Conservation (phyloP, 202 grass and related monocot species). For the Saccharum hybrid region DNA sequence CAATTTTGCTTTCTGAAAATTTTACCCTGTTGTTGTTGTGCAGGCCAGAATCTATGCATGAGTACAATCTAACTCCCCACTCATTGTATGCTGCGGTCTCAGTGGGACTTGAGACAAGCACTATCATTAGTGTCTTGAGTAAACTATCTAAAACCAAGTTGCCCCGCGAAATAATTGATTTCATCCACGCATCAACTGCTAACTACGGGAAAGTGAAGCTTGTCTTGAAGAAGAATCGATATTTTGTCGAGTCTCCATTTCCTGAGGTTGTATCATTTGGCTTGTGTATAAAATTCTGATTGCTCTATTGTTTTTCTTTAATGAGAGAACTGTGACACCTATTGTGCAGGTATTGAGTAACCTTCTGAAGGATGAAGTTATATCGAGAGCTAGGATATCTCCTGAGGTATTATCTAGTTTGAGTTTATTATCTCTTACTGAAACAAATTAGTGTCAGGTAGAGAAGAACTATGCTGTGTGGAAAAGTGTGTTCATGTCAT, state of each 20-base stretch:
- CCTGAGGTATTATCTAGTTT: slow-evolving; percentile 57
- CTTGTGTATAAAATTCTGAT: slow-evolving; percentile 17
- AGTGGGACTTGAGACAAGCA: slow-evolving; percentile 82
- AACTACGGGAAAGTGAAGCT: slow-evolving; percentile 99
- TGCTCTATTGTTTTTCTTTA: slow-evolving; percentile 16
- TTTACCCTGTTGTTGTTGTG: slow-evolving; percentile 34
- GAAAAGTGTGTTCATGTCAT: slow-evolving; percentile 14
- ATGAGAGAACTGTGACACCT: slow-evolving; percentile 4
- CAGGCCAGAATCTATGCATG: slow-evolving; percentile 93
- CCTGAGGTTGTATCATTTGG: slow-evolving; percentile 72
- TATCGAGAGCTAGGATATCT: slow-evolving; percentile 58
- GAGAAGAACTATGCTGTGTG: slow-evolving; percentile 25
- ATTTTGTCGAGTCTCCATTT: slow-evolving; percentile 88
- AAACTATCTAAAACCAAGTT: slow-evolving; percentile 96
- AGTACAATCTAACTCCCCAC: slow-evolving; percentile 97
- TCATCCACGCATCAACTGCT: slow-evolving; percentile 86
- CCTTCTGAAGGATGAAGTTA: slow-evolving; percentile 80
- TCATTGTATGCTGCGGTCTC: slow-evolving; percentile 95
- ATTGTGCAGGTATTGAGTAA: slow-evolving; percentile 72
- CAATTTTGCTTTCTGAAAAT: slow-evolving; percentile 19
- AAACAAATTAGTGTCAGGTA: slow-evolving; percentile 21
- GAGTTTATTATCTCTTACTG: slow-evolving; percentile 2
- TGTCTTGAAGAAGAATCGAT: slow-evolving; percentile 92
- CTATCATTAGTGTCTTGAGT: slow-evolving; percentile 87
- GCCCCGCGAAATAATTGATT: slow-evolving; percentile 88